Evolutionary conservation across 1,139 yeast species (phyloP).

Genomic region (Scheffersomyces stambukii): DNA sequence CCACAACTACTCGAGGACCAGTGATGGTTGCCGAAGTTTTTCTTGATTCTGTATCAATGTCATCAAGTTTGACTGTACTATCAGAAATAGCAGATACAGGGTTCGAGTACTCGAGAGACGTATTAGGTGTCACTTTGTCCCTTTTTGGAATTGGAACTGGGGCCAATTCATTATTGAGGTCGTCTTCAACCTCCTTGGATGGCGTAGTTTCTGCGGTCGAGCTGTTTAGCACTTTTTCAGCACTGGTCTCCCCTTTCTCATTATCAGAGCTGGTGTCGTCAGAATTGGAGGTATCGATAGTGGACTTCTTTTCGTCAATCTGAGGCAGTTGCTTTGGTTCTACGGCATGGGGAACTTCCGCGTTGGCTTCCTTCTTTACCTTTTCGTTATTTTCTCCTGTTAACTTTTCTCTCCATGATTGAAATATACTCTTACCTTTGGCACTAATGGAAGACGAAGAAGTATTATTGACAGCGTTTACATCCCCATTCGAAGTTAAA

Average conservation of each 20-base stretch:
- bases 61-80: slow-evolving; percentile 6
- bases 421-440: slow-evolving; percentile 31
- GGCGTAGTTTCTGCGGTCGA: slow-evolving; percentile 35
- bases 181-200: slow-evolving; percentile 19
- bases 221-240: slow-evolving; percentile 3
- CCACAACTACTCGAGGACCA: no score
- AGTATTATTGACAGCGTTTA: no score
- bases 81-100: slow-evolving; percentile 18
- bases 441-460: slow-evolving; percentile 3
- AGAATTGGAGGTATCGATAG: slow-evolving; percentile 2
- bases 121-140: not conserved
- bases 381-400: slow-evolving; percentile 10
- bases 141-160: slow-evolving; percentile 4
- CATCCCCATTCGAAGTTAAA: no score
- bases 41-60: no score
- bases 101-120: no score
- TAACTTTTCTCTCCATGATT: slow-evolving; percentile 30
- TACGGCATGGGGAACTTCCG: no score
- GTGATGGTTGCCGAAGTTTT: no score
- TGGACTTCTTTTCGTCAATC: slow-evolving; percentile 2
- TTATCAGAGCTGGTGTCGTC: slow-evolving; percentile 14
- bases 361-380: slow-evolving; percentile 1
- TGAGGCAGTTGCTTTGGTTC: no score
- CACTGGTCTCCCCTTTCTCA: slow-evolving; percentile 14
- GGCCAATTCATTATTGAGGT: slow-evolving; percentile 12